phyloP scores from a whole-genome alignment of 257 asterid species.

The Solanum tarapatanum region DNA sequence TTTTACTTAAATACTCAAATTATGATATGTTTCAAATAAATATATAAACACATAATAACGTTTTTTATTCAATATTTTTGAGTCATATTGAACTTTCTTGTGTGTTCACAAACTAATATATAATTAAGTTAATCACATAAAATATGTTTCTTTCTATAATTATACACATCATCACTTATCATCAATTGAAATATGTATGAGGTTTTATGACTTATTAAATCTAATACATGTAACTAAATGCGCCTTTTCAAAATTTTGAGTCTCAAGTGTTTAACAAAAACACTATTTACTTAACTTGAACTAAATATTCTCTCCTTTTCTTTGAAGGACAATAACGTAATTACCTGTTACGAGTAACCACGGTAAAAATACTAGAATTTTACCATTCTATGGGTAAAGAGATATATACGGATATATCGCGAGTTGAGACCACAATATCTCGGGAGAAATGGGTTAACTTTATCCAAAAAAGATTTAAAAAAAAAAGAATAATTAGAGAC shows the following conservation, averaged over 20 bases:
- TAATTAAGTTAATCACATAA: too few species aligned
- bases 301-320: neutral
- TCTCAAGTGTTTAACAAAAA: neutral
- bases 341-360: neutral
- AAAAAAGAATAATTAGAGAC: neutral
- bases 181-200: too few species aligned
- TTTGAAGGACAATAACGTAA: neutral
- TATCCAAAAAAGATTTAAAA: neutral
- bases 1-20: too few species aligned
- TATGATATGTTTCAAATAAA: neutral
- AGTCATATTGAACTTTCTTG: neutral
- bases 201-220: too few species aligned
- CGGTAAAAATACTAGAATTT: neutral
- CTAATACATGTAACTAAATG: neutral
- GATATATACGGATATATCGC: neutral
- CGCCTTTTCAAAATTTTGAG: neutral
- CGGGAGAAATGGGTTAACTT: neutral
- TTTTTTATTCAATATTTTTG: neutral
- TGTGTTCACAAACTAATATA: neutral
- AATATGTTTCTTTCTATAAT: too few species aligned
- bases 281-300: neutral
- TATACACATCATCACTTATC: neutral
- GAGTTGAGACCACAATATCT: neutral
- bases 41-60: neutral
- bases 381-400: neutral